Evolutionary conservation across 202 grass and related monocot genomes (phyloP), one percentile per base, ranked within the genome.

Genomic region (Bolboschoenoplectus hybrid): DNA sequence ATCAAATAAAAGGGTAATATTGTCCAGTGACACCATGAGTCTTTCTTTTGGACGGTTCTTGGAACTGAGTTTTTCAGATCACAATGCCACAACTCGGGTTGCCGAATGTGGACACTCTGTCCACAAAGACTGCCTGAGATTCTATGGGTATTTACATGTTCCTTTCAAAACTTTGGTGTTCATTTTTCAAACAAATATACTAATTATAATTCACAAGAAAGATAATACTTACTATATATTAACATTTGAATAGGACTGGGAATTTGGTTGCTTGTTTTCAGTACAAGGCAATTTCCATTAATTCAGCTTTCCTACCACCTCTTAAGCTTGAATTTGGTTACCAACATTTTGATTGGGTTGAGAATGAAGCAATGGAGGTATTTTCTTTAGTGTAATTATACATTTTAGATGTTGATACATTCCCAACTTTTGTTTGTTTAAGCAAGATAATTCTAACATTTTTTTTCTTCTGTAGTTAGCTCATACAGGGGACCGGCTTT

Each of bases 1-100:
- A 81, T 88, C 97, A 86, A 97, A 89, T 89, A 91, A 86, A 72
- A 90, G 97, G 83, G 91, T 93, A 88, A 89, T 97, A 17, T 96
- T 99, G 90, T 99, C 93, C 83, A 91, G 93, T 87, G 97, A 93
- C 88, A 92, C 93, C 85, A 96, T 93, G 97, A 91, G 97, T 88
- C 92, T 99, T 65, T 99, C 97, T 84, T 93, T 99, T 86, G 97
- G 97, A 83, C 93, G 95, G 86, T 99, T 95, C 89, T 96, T 99
- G 86, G 97, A 99, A 82, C 93, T 99, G 86, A 96, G 93, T 74
- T 99, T 99, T 87, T 94, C 97, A 85, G 95, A 99, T 60, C 90
- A 97, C 86, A 92, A 93, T 89, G 92, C 93, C 75, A 89, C 93
- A 90, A 99, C 92, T 92, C 89, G 97, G 85, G 92, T 99, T 40